Evolutionary conservation across 257 asterid genomes (phyloP).

Genomic region (Anisodus tanguticus): DNA sequence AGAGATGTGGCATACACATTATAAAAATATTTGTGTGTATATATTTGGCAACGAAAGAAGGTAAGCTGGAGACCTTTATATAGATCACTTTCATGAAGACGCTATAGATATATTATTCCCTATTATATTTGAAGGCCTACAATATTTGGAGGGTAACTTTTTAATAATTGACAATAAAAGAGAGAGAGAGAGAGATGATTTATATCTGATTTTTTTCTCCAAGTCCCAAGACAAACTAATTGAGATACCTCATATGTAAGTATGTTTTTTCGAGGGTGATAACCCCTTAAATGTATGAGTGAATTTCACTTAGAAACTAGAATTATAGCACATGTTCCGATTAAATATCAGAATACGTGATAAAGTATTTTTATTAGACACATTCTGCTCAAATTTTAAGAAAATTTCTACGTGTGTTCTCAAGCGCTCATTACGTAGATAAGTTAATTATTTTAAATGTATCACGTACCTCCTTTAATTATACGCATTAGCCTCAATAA

Average conservation of each 20-base stretch:
- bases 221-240: neutral
- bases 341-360: neutral
- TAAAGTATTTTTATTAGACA: too few species aligned
- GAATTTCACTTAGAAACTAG: neutral
- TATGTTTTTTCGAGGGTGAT: neutral
- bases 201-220: neutral
- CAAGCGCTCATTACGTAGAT: neutral
- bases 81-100: neutral
- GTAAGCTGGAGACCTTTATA: neutral
- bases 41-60: neutral
- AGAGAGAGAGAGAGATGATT: neutral
- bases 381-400: too few species aligned
- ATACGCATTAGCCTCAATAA: neutral
- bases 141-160: neutral
- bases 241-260: neutral
- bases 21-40: neutral
- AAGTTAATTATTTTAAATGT: neutral
- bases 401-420: neutral
- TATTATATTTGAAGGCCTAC: neutral
- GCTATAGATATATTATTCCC: neutral
- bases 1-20: neutral
- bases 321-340: neutral
- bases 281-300: neutral
- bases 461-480: neutral
- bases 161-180: neutral